Evolutionary conservation across 1,139 yeast genomes (phyloP), one percentile per base, ranked within the genome.

Genomic region (Suhomyces bokatorum): DNA sequence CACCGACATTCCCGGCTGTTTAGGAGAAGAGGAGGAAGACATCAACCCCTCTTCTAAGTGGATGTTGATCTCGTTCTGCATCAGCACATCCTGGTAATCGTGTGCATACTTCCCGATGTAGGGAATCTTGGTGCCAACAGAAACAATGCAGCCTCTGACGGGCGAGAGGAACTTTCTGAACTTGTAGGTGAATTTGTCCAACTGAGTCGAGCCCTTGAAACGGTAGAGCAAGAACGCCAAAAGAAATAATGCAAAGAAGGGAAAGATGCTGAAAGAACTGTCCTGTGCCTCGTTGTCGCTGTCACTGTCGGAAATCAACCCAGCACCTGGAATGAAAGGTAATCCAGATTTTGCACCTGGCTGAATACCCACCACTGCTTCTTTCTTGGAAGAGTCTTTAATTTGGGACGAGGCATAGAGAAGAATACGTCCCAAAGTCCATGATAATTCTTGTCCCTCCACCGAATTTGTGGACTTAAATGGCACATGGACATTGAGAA

Each of bases 371-470:
- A 77, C 69, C 3, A 67, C 63, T 1, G 46, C 38, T 15, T 55
- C 62, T 2, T 59, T 49, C 14, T 56, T 24, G 3, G 39, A 50
- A 1, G 62, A 60, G 1, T 44, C 31, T 1, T 62, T 56, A 4
- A 81, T 69, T 51, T 76, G 74, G 7, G 85, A 75, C 1, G 83
- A 77, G 0, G 87, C 87, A 59, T 75, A 81, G 10, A 82, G 60
- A 13, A 83, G 53, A 2, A 81, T 80, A 54, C 78, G 78, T 3
- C 88, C 88, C 37, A 83, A 58, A 0, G 88, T 83, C 88, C 88
- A 83, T 0, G 87, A 79, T 17, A 83, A 58, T 50, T 83, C 88
- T 16, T 74, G 75, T 2, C 84, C 87, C 46, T 78, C 70, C 9
- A 83, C 73, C 10, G 81, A 73, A 42, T 77, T 76, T 1, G 85